Evolutionary conservation across 208 protist genomes (phyloP), one percentile per base, ranked within the genome.

Genomic region (Crithidia fasciculata): DNA sequence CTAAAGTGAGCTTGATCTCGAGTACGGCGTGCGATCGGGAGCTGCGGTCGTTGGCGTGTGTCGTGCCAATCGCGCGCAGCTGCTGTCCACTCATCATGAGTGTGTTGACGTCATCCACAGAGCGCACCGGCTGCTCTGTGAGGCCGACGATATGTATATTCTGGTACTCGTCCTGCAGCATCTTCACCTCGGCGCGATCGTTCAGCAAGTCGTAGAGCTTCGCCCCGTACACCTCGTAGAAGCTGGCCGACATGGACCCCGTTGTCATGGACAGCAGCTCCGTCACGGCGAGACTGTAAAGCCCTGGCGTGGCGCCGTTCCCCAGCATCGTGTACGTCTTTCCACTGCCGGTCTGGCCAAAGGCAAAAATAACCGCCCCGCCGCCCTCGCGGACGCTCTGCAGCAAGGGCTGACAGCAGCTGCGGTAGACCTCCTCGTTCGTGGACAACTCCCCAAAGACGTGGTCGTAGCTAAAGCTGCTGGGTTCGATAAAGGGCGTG

Each of bases 161-260:
- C 66, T 87, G 81, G 44, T 92, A 86, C 69, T 90, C 94, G 72
- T 99, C 97, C 77, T 99, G 96, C 52, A 95, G 83, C 64, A 98
- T 91, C 54, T 88, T 84, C 9, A 99, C 58, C 71, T 88, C 78
- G 15, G 94, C 79, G 18, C 96, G 80, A 16, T 89, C 82, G 73
- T 98, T 95, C 2, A 99, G 82, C 50, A 99, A 72, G 77, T 99
- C 98, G 82, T 89, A 98, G 18, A 99, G 81, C 73, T 98, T 96
- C 2, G 80, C 61, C 8, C 92, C 92, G 77, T 99, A 99, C 18
- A 98, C 96, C 81, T 99, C 98, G 75, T 94, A 99, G 75, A 98
- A 98, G 60, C 86, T 92, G 37, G 95, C 91, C 16, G 69, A 62
- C 52, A 96, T 74, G 18, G 76, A 55, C 28, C 70, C 58, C 8